A percentile compares a stretch with the other conserved stretches of the same genome.
Conservation (phyloP, 2,329 filamentous ascomycete species). For the Trichothecium roseum region DNA sequence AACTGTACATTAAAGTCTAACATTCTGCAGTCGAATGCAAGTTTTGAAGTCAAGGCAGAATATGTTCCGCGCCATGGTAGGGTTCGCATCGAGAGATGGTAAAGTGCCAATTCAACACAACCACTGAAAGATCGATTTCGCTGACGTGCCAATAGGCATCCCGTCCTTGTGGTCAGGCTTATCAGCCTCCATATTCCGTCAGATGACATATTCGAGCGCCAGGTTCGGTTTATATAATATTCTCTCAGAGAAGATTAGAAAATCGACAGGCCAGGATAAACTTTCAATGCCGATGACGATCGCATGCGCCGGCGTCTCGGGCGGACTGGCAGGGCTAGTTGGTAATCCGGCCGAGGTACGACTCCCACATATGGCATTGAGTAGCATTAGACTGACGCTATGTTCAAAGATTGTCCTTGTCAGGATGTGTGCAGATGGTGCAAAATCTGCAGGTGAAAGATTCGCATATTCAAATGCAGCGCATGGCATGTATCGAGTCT, state of each 20-base stretch:
- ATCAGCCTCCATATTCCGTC: conserved; percentile 31
- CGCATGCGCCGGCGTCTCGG: conserved; percentile 26
- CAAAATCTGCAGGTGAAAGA: conserved; percentile 22
- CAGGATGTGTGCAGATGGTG: conserved; percentile 34
- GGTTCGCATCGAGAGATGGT: conserved; percentile 30
- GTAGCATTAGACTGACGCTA: not conserved
- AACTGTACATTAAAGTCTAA: not conserved
- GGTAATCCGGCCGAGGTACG: conserved; percentile 34
- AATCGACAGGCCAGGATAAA: conserved; percentile 15
- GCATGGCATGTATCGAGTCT: conserved; percentile 20
- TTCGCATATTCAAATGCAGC: conserved; percentile 28
- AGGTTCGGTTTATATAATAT: conserved; percentile 30
- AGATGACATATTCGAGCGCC: conserved; percentile 32
- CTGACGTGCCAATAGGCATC: conserved; percentile 26
- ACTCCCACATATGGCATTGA: not conserved
- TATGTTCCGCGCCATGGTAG: conserved; percentile 26
- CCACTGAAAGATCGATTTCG: too few species aligned
- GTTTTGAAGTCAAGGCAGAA: conserved; percentile 27
- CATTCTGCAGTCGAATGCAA: conserved; percentile 27
- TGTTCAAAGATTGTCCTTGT: conserved; percentile 21
- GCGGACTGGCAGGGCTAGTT: conserved; percentile 30
- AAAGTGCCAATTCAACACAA: not conserved
- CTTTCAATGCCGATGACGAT: conserved; percentile 23
- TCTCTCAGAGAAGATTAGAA: conserved; percentile 18
- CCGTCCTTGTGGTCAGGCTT: conserved; percentile 31